These are phyloP conservation scores for Galium porrigens DNA, from an alignment of 305 asterid genomes.

Conservation along the genomic window DNA sequence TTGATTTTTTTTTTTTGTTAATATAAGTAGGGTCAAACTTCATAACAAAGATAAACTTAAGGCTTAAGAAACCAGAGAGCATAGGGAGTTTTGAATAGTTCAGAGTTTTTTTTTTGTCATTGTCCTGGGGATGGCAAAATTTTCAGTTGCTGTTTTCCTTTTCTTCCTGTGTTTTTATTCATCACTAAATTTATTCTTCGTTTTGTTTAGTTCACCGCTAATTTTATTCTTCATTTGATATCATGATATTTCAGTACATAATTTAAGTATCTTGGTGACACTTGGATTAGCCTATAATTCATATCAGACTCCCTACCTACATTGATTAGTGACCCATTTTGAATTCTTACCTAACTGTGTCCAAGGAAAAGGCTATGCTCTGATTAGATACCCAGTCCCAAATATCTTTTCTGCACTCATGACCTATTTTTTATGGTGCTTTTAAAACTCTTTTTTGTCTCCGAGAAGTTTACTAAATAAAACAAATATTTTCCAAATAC, in stretches of 20 bases:
- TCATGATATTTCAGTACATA: neutral
- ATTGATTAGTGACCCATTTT: neutral
- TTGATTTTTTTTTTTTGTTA: neutral
- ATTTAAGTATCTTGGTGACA: neutral
- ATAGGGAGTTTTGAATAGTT: neutral
- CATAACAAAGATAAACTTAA: neutral
- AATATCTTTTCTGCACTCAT: neutral
- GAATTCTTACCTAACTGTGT: neutral
- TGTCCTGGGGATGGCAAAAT: neutral
- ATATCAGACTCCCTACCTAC: neutral
- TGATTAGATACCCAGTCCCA: neutral
- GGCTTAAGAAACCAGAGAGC: neutral
- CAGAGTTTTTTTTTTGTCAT: neutral
- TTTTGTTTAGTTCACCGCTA: neutral
- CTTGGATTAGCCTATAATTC: constrained; percentile 3
- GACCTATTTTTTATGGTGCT: neutral
- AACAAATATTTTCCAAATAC: constrained; percentile 23
- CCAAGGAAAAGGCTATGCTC: neutral
- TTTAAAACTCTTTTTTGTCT: neutral
- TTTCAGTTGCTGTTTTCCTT: neutral
- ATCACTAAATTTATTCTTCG: too few relatives aligned
- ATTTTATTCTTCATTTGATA: neutral
- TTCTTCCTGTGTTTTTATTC: neutral
- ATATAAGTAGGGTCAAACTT: neutral
- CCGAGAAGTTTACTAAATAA: neutral